Evolutionary conservation across 768 basidiomycete genomes (phyloP).

Genomic region (Panaeolus papilionaceus): DNA sequence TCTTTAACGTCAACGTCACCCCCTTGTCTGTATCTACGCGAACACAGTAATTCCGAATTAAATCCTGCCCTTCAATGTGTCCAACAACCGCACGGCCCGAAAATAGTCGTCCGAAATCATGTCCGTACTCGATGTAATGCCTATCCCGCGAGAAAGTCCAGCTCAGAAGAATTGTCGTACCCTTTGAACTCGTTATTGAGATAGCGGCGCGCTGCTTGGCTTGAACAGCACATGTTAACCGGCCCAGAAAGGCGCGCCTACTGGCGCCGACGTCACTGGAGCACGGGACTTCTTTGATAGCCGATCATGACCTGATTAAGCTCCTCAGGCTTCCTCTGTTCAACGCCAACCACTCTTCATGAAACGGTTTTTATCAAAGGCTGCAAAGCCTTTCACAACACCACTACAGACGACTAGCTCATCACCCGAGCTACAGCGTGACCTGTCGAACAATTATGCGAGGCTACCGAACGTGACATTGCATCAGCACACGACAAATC

Average conservation of each 20-base stretch:
- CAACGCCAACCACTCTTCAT: constrained; percentile 31
- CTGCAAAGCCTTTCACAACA: constrained; percentile 42
- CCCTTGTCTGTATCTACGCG: neutral
- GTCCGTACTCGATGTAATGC: neutral
- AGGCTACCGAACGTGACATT: constrained; percentile 12
- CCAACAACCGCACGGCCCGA: neutral
- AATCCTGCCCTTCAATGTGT: neutral
- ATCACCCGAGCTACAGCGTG: constrained; percentile 1
- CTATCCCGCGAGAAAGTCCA: neutral
- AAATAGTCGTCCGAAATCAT: neutral
- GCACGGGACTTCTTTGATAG: constrained; percentile 13
- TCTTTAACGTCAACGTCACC: neutral
- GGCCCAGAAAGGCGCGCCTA: constrained; percentile 10
- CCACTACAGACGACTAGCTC: constrained; percentile 22
- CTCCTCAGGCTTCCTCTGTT: constrained; percentile 1
- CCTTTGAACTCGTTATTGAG: neutral
- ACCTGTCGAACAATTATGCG: constrained; percentile 21
- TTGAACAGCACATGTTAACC: neutral
- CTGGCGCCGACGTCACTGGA: constrained; percentile 11
- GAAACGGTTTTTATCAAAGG: constrained; percentile 50
- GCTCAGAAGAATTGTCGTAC: neutral
- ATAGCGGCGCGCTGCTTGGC: neutral
- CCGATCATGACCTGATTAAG: constrained; percentile 14
- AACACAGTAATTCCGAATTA: neutral
- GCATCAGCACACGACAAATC: constrained; percentile 27